phyloP scores from a whole-genome alignment of 2,329 filamentous ascomycete species.

The Xylaria sp. region DNA sequence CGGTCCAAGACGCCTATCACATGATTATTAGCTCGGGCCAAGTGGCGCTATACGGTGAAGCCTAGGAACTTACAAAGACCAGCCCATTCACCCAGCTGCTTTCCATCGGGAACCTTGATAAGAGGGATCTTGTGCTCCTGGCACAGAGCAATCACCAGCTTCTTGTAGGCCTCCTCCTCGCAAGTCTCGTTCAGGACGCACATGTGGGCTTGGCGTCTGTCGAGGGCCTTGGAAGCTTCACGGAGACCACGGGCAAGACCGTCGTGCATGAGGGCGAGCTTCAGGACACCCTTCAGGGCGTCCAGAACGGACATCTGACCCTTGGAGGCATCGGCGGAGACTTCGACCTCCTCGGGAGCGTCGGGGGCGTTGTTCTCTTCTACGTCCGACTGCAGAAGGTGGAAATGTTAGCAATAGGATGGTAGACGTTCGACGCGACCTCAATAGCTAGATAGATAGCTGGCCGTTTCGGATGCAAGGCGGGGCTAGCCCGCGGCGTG shows the following conservation, averaged over 20 bases:
- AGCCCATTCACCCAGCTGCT: slow-evolving; percentile 99
- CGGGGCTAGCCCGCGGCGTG: slow-evolving; percentile 20
- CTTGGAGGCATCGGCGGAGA: slow-evolving; percentile 88
- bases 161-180: slow-evolving; percentile 99
- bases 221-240: slow-evolving; percentile 98
- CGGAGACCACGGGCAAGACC: slow-evolving; percentile 98
- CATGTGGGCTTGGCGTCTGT: slow-evolving; percentile 99
- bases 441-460: slow-evolving; percentile 5
- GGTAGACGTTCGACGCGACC: slow-evolving; percentile 27
- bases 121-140: slow-evolving; percentile 99
- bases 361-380: slow-evolving; percentile 96
- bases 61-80: slow-evolving; percentile 87
- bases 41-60: background rate
- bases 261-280: slow-evolving; percentile 99
- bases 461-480: slow-evolving; percentile 12
- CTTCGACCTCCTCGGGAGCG: slow-evolving; percentile 90
- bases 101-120: slow-evolving; percentile 99
- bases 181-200: slow-evolving; percentile 99
- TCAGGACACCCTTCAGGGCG: slow-evolving; percentile 98
- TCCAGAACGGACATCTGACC: slow-evolving; percentile 98
- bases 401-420: slow-evolving; percentile 38
- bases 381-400: slow-evolving; percentile 88
- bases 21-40: slow-evolving; percentile 46
- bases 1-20: slow-evolving; percentile 91
- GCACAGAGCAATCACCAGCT: slow-evolving; percentile 98